A percentile compares a stretch with the other conserved stretches of the same genome.
phyloP scores from a whole-genome alignment of 2,329 filamentous ascomycete species.

The Aureobasidium pullulans region DNA sequence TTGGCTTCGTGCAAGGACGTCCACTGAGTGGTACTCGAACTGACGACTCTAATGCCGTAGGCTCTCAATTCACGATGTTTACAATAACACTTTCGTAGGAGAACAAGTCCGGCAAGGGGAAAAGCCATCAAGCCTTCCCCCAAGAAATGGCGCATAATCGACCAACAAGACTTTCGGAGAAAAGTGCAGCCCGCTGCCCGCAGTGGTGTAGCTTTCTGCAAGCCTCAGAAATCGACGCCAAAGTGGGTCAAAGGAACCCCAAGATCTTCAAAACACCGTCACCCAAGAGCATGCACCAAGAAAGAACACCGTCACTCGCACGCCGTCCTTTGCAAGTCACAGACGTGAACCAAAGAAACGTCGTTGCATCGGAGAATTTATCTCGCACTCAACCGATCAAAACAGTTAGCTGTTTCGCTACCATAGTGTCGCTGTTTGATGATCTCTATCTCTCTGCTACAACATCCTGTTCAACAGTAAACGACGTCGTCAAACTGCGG shows the following conservation, averaged over 20 bases:
- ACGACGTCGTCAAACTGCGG: background rate
- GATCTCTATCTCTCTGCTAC: background rate
- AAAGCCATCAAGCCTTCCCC: background rate
- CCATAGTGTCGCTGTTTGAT: background rate
- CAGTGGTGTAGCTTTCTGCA: background rate
- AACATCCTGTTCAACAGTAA: background rate
- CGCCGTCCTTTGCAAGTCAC: no score
- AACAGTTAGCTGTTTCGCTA: background rate
- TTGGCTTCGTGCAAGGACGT: background rate
- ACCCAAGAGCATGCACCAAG: background rate
- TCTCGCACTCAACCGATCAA: background rate
- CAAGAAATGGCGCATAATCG: background rate
- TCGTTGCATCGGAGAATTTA: background rate
- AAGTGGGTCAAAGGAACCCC: background rate
- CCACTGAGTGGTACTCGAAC: background rate
- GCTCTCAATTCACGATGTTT: background rate
- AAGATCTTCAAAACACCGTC: constrained; percentile 1
- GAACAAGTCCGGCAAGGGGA: background rate
- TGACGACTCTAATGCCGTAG: background rate
- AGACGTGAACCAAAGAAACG: background rate
- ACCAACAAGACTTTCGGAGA: constrained; percentile 2
- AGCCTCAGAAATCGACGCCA: background rate
- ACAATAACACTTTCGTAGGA: background rate
- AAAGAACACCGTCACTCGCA: background rate
- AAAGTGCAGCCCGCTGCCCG: background rate